Conservation (phyloP, 2,329 filamentous ascomycete species). For the Paecilomyces sp. region DNA sequence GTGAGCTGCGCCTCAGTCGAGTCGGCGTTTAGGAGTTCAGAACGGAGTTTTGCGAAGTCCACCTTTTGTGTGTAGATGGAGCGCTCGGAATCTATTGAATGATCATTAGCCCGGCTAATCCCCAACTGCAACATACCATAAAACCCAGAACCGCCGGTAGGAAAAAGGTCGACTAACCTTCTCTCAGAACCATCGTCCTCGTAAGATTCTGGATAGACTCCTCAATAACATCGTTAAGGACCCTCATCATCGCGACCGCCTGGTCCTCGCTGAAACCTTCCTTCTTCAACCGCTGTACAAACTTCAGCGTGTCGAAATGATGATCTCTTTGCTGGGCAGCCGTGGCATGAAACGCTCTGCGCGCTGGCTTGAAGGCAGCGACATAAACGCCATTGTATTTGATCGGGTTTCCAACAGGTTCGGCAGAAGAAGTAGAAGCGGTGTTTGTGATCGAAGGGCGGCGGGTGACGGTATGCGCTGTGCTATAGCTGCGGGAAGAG, state of each 20-base stretch:
- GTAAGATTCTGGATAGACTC: conserved; percentile 98
- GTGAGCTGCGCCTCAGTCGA: conserved; percentile 86
- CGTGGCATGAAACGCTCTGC: conserved; percentile 58
- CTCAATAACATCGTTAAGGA: conserved; percentile 92
- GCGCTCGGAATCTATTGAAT: conserved; percentile 37
- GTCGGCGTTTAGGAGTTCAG: conserved; percentile 86
- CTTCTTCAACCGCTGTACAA: conserved; percentile 79
- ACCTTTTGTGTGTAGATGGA: conserved; percentile 75
- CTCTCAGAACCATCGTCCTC: conserved; percentile 92
- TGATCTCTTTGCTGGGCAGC: conserved; percentile 62
- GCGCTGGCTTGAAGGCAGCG: conserved; percentile 34
- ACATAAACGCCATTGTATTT: conserved; percentile 43
- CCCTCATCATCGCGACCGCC: conserved; percentile 96
- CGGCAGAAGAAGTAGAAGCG: conserved; percentile 8
- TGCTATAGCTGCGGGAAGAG: conserved; percentile 6
- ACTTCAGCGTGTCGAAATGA: conserved; percentile 97
- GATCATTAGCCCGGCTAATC: background rate
- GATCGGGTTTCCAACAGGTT: conserved; percentile 25
- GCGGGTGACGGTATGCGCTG: conserved; percentile 1
- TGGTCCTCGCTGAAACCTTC: conserved; percentile 96
- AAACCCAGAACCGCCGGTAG: background rate
- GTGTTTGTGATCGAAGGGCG: conserved; percentile 13
- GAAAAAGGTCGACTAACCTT: conserved; percentile 54
- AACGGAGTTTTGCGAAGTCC: conserved; percentile 94
- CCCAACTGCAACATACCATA: background rate